Conservation (phyloP, 2,329 filamentous ascomycete genomes). For the Fusarium chuoi region DNA sequence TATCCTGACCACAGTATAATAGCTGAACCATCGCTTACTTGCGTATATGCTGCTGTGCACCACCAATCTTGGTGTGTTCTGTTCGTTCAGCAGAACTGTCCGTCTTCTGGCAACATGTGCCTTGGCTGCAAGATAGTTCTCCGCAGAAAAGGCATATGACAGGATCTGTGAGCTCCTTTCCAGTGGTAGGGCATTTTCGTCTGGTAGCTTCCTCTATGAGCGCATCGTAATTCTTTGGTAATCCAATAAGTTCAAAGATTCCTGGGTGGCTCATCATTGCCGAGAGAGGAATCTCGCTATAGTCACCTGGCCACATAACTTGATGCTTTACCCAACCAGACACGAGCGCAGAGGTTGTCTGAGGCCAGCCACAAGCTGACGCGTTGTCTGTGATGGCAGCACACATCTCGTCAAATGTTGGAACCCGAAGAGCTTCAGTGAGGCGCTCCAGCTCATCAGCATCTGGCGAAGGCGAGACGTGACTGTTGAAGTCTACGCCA, state of each 20-base stretch:
- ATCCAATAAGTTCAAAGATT: slow-evolving; percentile 92
- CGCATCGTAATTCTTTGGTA: slow-evolving; percentile 91
- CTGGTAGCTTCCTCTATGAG: slow-evolving; percentile 92
- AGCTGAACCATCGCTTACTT: slow-evolving; percentile 67
- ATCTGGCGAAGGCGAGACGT: slow-evolving; percentile 70
- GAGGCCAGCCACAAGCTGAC: slow-evolving; percentile 60
- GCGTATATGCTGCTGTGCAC: slow-evolving; percentile 89
- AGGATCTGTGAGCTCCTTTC: slow-evolving; percentile 90
- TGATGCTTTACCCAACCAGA: slow-evolving; percentile 80
- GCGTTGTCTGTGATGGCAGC: slow-evolving; percentile 62
- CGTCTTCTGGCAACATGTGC: slow-evolving; percentile 84
- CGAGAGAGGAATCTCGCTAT: slow-evolving; percentile 50
- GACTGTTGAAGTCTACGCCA: slow-evolving; percentile 85
- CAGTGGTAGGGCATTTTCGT: slow-evolving; percentile 85
- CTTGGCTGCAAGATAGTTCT: slow-evolving; percentile 96
- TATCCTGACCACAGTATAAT: not conserved
- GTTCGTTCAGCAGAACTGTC: slow-evolving; percentile 57
- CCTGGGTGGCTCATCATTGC: slow-evolving; percentile 79
- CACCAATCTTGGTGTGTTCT: slow-evolving; percentile 70
- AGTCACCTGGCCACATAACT: slow-evolving; percentile 52
- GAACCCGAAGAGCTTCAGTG: slow-evolving; percentile 78
- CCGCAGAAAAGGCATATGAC: slow-evolving; percentile 95
- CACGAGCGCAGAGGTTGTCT: slow-evolving; percentile 58
- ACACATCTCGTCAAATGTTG: slow-evolving; percentile 83
- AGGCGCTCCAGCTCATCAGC: slow-evolving; percentile 85